Percentiles rank a stretch among this genome's conserved stretches.
Conservation (phyloP, 2,329 filamentous ascomycete genomes). For the Penicillium italicum region DNA sequence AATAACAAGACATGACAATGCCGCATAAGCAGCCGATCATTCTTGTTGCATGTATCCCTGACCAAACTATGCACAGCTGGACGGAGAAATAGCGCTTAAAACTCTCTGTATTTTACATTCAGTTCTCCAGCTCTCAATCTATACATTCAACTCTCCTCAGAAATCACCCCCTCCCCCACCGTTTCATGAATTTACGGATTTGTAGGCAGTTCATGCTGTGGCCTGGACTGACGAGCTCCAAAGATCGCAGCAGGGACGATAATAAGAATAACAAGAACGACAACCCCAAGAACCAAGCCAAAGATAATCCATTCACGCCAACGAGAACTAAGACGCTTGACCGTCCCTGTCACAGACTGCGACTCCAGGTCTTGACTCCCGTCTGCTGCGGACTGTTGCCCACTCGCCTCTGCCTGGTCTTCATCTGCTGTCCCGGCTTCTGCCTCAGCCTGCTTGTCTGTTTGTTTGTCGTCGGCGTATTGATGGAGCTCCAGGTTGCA, state of each 20-base stretch:
- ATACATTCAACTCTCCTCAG: not conserved
- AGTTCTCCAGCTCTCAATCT: not conserved
- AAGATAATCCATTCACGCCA: slow-evolving; percentile 4
- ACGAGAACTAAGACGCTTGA: not conserved
- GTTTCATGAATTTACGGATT: not conserved
- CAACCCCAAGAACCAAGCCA: not conserved
- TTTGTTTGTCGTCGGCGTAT: not conserved
- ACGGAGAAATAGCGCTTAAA: not conserved
- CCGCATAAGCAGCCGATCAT: too few species aligned
- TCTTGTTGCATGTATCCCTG: not conserved
- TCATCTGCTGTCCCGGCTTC: not conserved
- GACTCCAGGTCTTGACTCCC: not conserved
- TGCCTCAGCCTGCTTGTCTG: not conserved
- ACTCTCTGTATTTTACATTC: not conserved
- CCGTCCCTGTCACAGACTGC: slow-evolving; percentile 1
- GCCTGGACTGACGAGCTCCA: not conserved
- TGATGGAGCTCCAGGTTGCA: slow-evolving; percentile 4
- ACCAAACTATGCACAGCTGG: not conserved
- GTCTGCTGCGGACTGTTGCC: not conserved
- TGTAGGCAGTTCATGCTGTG: not conserved
- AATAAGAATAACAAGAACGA: slow-evolving; percentile 6
- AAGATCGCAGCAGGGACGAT: slow-evolving; percentile 9
- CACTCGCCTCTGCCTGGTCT: not conserved
- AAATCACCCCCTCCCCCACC: not conserved
- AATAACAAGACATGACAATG: too few species aligned